Conservation (phyloP, 345 rosid genomes). For the Eucalyptus brandiana region DNA sequence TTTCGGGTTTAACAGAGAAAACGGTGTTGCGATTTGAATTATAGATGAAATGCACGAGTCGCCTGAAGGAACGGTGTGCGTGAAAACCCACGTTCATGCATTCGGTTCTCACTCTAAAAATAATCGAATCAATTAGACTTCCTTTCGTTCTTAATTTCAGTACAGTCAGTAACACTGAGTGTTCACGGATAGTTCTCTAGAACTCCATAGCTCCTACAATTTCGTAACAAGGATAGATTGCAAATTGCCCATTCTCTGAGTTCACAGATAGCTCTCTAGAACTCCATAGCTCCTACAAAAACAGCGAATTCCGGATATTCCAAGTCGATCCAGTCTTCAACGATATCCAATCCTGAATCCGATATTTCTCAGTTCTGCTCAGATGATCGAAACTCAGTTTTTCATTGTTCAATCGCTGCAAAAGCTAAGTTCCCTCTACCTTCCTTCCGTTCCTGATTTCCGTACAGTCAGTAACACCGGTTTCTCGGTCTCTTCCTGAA, state of each 20-base stretch:
- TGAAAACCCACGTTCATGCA: neutral
- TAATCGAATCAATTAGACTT: neutral
- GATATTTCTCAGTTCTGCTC: neutral
- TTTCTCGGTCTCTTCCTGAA: neutral
- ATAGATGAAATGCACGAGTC: neutral
- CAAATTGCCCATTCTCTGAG: no score
- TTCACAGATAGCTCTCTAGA: no score
- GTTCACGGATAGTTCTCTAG: neutral
- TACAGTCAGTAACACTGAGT: neutral
- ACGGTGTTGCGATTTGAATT: rapidly evolving
- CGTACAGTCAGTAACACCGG: neutral
- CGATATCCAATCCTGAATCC: neutral
- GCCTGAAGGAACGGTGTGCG: neutral
- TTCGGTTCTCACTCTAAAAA: neutral
- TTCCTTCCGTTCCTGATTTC: no score
- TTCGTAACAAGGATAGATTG: no score
- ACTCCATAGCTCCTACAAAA: neutral
- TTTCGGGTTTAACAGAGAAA: neutral
- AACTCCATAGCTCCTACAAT: neutral
- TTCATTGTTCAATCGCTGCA: no score
- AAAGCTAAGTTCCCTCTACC: no score
- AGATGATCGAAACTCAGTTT: neutral
- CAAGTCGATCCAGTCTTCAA: neutral
- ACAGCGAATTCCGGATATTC: neutral
- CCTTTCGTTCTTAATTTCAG: no score